phyloP scores from a whole-genome alignment of 306 rosid species.

The Quercus parvula region DNA sequence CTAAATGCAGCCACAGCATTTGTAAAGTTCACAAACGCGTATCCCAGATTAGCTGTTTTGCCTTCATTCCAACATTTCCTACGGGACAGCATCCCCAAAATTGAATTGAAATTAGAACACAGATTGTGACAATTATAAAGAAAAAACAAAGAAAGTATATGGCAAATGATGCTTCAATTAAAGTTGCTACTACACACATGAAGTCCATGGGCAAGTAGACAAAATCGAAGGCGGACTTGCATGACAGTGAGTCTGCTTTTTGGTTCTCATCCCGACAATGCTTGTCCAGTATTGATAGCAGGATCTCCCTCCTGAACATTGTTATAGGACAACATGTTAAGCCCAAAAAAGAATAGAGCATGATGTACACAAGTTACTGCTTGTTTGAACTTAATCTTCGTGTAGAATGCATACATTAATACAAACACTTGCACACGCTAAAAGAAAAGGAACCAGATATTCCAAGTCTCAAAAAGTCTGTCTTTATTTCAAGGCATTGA shows the following conservation, averaged over 20 bases:
- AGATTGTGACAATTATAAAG: not conserved
- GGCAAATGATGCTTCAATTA: too few relatives aligned
- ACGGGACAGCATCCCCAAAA: not conserved
- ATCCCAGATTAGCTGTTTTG: slow-evolving; percentile 45
- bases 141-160: not conserved
- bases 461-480: too few relatives aligned
- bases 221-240: slow-evolving; percentile 38
- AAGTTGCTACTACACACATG: not conserved
- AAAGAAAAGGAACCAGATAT: too few relatives aligned
- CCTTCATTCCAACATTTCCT: slow-evolving; percentile 31
- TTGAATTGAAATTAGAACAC: not conserved
- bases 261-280: slow-evolving; percentile 28
- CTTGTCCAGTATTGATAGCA: slow-evolving; percentile 21
- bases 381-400: too few relatives aligned
- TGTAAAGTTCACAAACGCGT: slow-evolving; percentile 65
- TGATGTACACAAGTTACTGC: not conserved
- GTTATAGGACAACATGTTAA: not conserved
- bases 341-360: not conserved
- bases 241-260: not conserved
- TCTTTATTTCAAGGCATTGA: too few relatives aligned
- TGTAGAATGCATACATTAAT: too few relatives aligned
- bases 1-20: slow-evolving; percentile 28
- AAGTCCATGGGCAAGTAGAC: slow-evolving; percentile 61
- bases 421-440: too few relatives aligned
- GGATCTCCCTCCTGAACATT: not conserved